Evolutionary conservation across 1,284 basidiomycete species (phyloP), one percentile per base, ranked within the genome.

Genomic region (Papiliotrema flavescens): DNA sequence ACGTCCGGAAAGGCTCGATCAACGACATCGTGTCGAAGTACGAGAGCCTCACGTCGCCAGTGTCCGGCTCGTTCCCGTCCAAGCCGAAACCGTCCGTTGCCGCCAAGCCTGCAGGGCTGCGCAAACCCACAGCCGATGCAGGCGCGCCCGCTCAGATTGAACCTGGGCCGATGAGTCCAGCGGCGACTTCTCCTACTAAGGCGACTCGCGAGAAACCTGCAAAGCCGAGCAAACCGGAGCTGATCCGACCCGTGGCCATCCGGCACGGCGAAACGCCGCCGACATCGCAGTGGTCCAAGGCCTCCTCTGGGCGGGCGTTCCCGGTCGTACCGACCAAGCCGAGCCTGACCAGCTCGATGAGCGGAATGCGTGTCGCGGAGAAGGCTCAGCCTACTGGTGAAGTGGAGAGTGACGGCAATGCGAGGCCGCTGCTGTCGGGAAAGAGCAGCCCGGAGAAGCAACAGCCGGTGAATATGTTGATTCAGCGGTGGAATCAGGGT

Each of bases 1-100:
- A 71, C 50, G 41, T 39, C 2, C 63, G 71, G 8, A 70, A 70
- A 49, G 65, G 67, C n/a, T 72, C 71, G 19, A 72, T 76, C 52
- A 72, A 67, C 46, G 69, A 71, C 44, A 72, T 76, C 15, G 66
- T 75, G 5, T 64, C 68, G 14, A 63, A 60, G 37, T 73, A 69
- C 60, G 72, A 74, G 53, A 49, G 54, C n/a, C 49, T 74, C 47
- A 56, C 55, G 20, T 58, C 60, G 15, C 56, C 65, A 34, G 19
- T 40, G n/a, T 34, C 24, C 24, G 7, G 26, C 6, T 3, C 44
- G 3, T 37, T 34, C 42, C 9, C 53, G 17, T n/a, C 20, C 44
- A 54, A 42, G 15, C 57, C 55, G 34, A 68, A 67, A 50, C 71
- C 71, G 14, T 61, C 62, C 15, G 22, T 54, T 26, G 47, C 63